phyloP scores from a whole-genome alignment of 768 basidiomycete species.

The Mycena kentingensis region DNA sequence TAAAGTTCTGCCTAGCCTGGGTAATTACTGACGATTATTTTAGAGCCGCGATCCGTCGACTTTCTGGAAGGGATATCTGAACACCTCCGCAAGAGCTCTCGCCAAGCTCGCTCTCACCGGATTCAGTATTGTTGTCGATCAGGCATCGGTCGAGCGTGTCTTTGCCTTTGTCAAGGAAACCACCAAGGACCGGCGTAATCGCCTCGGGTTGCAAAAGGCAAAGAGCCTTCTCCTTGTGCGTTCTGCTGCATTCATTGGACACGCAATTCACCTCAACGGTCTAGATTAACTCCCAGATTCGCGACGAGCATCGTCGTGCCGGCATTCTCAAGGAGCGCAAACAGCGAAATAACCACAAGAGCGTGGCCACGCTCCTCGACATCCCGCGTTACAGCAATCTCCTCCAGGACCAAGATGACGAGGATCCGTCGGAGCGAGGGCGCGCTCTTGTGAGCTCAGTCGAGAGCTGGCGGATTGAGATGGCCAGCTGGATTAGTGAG shows the following conservation, averaged over 20 bases:
- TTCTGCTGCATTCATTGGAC: too few relatives aligned
- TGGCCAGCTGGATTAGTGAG: conserved; percentile 14
- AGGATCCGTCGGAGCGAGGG: conserved; percentile 4
- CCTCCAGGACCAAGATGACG: conserved; percentile 8
- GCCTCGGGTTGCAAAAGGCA: too few relatives aligned
- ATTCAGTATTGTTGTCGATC: conserved; percentile 3
- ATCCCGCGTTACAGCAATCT: conserved; percentile 10
- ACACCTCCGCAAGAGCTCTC: neutral
- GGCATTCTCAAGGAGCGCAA: neutral
- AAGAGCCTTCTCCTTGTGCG: too few relatives aligned
- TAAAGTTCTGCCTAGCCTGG: neutral
- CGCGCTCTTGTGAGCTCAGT: neutral
- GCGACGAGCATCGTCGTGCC: neutral
- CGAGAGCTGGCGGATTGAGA: neutral
- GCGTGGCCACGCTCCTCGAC: neutral
- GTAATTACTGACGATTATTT: neutral
- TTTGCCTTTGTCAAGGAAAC: neutral
- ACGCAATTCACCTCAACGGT: too few relatives aligned
- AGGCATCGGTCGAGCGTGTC: conserved; percentile 1
- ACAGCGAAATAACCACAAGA: conserved; percentile 2
- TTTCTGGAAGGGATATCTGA: conserved; percentile 3
- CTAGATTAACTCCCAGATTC: neutral
- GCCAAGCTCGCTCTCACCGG: neutral
- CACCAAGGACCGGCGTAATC: neutral
- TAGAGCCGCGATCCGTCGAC: neutral